Base-by-base conservation (phyloP, 306 rosid species). In the Corylus avellana region DNA sequence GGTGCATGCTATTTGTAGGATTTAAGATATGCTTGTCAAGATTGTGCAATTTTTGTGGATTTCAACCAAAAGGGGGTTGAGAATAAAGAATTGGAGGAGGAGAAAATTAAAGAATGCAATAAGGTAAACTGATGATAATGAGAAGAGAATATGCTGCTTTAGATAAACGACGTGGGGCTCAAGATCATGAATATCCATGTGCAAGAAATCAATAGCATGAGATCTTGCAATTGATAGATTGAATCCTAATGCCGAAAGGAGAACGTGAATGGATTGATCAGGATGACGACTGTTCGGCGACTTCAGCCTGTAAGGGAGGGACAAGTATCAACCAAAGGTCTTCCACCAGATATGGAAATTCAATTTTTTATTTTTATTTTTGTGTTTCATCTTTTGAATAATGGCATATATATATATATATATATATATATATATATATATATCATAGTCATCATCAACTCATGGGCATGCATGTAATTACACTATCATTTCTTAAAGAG, bases 161-260 rank as follows among this genome's bases (percentile, higher is more conserved):
- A 77, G 75, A 82, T 76, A 54, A 67, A 55, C 77, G 88, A 86
- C 80, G 87, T 86, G 92, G 85, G 86, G 82, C 44, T 83, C 74
- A 81, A 89, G 90, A 87, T 91, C 77, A 79, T 82, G 93, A 85
- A 83, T 53, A 86, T 86, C 81, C 92, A 91, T 93, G 92, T 91
- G 96, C 78, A 63, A 70, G 75, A 72, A 80, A 68, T 57, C 77
- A 85, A 85, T 79, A 39, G 10, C 70, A 77, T 14, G 87, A 85
- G 89, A 87, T 87, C 46, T 74, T 87, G 86, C 67, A 78, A 81
- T 75, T 80, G 81, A 78, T 80, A 85, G 73, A 81, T 61, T 80
- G 85, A 84, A 88, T 83, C 91, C 74, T 72, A 62, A 57, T 79
- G 75, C 81, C 29, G 49, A 71, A 74, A 70, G 69, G 64, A 82